A percentile compares a stretch with the other conserved stretches of the same genome.
Evolutionary conservation across 164 flowering plant genomes (phyloP).

Genomic region (Euptelea pleiosperma): DNA sequence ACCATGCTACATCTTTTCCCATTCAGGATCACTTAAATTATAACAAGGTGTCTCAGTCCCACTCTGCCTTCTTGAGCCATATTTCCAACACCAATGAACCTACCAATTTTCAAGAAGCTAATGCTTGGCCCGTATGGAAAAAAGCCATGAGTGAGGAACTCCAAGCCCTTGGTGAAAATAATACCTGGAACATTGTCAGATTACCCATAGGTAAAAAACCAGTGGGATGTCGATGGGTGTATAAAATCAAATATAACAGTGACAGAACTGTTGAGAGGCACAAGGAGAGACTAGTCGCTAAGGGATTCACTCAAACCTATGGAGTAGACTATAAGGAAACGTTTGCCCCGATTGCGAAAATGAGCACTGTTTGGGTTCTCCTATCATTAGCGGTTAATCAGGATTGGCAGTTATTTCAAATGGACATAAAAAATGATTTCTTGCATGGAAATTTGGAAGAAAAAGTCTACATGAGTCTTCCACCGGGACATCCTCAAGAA

Average conservation of each 20-base stretch:
- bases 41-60: not conserved
- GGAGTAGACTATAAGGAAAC: no score
- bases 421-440: not conserved
- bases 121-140: not conserved
- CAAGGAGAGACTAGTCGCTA: no score
- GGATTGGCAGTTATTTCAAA: not conserved
- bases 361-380: no score
- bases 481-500: no score
- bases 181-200: not conserved
- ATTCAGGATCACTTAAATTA: not conserved
- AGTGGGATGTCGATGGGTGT: no score
- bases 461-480: not conserved
- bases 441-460: not conserved
- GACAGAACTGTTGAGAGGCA: not conserved
- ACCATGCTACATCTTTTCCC: no score
- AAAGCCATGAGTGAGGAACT: not conserved
- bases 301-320: not conserved
- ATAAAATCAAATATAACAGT: not conserved
- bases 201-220: not conserved
- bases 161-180: not conserved
- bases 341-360: no score
- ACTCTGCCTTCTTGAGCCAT: not conserved
- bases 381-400: not conserved
- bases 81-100: not conserved
- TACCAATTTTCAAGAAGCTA: not conserved